Evolutionary conservation across 2,329 filamentous ascomycete species (phyloP), one percentile per base, ranked within the genome.

Genomic region (Claviceps capensis): DNA sequence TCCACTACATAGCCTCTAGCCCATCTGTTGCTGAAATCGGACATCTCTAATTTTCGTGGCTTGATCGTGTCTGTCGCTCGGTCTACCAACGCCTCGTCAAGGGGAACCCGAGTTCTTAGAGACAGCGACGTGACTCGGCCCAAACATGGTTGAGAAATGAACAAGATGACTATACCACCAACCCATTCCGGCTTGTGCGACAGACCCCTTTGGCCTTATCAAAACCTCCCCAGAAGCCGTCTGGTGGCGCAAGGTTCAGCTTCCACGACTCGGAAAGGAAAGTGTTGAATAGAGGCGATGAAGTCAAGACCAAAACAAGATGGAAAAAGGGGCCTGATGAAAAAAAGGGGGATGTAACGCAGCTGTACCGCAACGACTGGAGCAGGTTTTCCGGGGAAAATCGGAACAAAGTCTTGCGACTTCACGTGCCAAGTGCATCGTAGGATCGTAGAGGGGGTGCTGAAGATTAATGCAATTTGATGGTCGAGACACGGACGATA

Each of bases 321-420:
- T 55, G 30, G 9, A 55, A 58, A 52, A 59, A 61, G 65, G 63
- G 59, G 58, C 58, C 58, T 58, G 59, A 51, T 58, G 48, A 14
- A 47, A 23, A 13, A 13, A 22, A 14, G 14, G 36, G 52, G 8
- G 41, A 23, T 52, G 45, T 54, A 58, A 63, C 65, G 65, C 60
- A 67, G 62, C 62, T 65, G 56, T 64, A 68, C 59, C 66, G 66
- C 66, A 69, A 64, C 66, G 63, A 70, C 63, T 59, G 54, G 58
- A 57, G 56, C 44, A 40, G 47, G 52, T 51, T 17, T 48, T 41
- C 52, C 46, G 17, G 41, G 49, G 47, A 50, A 40, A 34, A n/a
- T 13, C 9, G 30, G 11, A n/a, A 30, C 30, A 45, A 48, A 19
- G 19, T 23, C 34, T 41, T 1, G 26, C 46, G 44, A 19, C 47